Evolutionary conservation across 495 filamentous ascomycete genomes (phyloP), one percentile per base, ranked within the genome.

Genomic region (Xylaria scruposa): DNA sequence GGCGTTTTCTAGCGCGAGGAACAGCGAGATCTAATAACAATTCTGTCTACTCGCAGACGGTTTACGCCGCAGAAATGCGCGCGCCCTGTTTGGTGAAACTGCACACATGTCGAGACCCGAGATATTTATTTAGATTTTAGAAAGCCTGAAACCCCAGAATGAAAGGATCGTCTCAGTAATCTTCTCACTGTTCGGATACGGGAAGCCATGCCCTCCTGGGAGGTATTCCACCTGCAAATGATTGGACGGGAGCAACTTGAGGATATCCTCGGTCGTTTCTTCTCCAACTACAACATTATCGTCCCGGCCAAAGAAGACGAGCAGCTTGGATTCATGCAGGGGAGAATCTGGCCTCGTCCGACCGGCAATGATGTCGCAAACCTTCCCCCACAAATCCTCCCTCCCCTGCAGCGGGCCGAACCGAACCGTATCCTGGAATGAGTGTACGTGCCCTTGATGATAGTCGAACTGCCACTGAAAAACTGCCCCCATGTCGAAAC

Each of bases 391-490:
- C 42, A 78, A 36, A 24, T 73, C 67, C 46, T 78, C 70, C 60
- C 70, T 69, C 24, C 77, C 63, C 56, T 62, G 53, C 4, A 78
- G 40, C 53, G 77, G 75, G n/a, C 75, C 77, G 46, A 75, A 73
- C 40, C 62, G 68, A 21, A 78, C 67, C 12, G 75, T 79, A 46
- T 74, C 71, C 60, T 77, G 72, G 73, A 81, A 80, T 51, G 78
- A 72, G 46, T 75, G 66, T 19, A 75, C 19, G 21, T 79, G 78
- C 26, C 79, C 79, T 69, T 76, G 64, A 58, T 81, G 78, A 26
- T 77, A 42, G 19, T 78, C 77, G 26, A 78, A 77, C 58, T 81
- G 79, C 78, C 78, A 81, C 56, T 79, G 71, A 19, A 79, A 44
- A 40, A 76, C 64, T 8, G 36, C 66, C 46, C 68, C 40, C 51